Base-by-base conservation (phyloP, 2,329 filamentous ascomycete species). In the Venturia aucupariae region DNA sequence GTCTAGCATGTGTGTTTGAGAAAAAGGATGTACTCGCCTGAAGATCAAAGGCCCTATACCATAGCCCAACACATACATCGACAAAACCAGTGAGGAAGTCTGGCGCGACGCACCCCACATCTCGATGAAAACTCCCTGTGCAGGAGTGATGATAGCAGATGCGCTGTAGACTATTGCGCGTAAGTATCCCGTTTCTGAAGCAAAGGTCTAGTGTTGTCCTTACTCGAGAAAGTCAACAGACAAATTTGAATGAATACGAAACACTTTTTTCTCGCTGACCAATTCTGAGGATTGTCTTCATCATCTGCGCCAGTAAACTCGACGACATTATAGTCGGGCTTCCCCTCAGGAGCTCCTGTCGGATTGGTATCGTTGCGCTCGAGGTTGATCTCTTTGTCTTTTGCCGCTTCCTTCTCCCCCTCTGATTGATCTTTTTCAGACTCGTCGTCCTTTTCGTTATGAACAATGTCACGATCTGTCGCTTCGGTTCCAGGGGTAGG, bases 261-360 rank as follows among this genome's bases (percentile, higher is more conserved):
- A 22, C 22, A 32, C 35, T 65, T 65, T 35, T 64, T 65, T 48
- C 15, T 38, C 19, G 22, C 7, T 4, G 64, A 59, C 64, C 64
- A 65, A 42, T 65, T 65, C 46, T 65, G 64, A 35, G 64, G 64
- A 64, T 65, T 64, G 24, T 63, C 59, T 60, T 57, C 46, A 41
- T 65, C 64, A 39, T 65, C 51, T 39, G 61, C 15, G 13, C 61
- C 62, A 35, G 24, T 39, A 19, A 48, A 65, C n/a, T 59, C 48
- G 32, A 65, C 60, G n/a, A 65, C 17, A 63, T 51, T 60, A 22
- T 24, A 24, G 42, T 64, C 63, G 13, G 38, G 13, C n/a, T 17
- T 44, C 11, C 13, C 46, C 27, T 59, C 44, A 19, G 35, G 32
- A 41, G 30, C 62, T 1, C 46, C 62, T 11, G 62, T 27, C 6